Conservation (phyloP, 495 filamentous ascomycete genomes). For the Astrothelium subdiscretum region DNA sequence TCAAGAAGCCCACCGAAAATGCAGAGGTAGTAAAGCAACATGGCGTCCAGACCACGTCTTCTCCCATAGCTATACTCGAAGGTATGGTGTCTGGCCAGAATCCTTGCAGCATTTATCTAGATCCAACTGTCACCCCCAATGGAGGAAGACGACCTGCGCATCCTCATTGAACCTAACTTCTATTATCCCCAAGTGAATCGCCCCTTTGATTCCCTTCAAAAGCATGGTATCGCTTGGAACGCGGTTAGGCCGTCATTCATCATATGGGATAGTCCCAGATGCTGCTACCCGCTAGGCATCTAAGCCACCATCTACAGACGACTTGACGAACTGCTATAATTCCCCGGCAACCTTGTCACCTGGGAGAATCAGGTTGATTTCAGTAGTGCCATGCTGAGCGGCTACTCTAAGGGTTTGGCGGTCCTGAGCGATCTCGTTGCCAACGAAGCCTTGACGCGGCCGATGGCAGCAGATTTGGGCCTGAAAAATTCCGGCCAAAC, state of each 20-base stretch:
- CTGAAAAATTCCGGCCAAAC: conserved; percentile 35
- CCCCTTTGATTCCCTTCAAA: conserved; percentile 26
- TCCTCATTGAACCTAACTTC: conserved; percentile 36
- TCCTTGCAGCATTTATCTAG: conserved; percentile 31
- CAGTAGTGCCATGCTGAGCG: conserved; percentile 33
- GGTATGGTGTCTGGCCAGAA: no score
- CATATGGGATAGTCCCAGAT: conserved; percentile 37
- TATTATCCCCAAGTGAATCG: conserved; percentile 42
- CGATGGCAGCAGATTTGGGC: conserved; percentile 33
- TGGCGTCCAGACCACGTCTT: conserved; percentile 38
- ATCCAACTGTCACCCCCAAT: conserved; percentile 31
- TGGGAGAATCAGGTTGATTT: conserved; percentile 34
- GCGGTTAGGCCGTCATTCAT: conserved; percentile 37
- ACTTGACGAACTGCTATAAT: conserved; percentile 29
- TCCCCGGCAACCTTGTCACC: conserved; percentile 29
- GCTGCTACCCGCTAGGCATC: conserved; percentile 36
- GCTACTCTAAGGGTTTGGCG: conserved; percentile 41
- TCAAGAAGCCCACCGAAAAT: conserved; percentile 29
- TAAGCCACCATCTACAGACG: conserved; percentile 36
- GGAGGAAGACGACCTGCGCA: conserved; percentile 34
- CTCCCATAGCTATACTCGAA: conserved; percentile 43
- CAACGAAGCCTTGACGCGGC: conserved; percentile 37
- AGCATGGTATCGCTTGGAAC: conserved; percentile 26
- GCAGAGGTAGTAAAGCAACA: conserved; percentile 25
- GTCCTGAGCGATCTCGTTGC: conserved; percentile 28